Conservation (phyloP, 345 rosid genomes). For the Nephelium lappaceum region DNA sequence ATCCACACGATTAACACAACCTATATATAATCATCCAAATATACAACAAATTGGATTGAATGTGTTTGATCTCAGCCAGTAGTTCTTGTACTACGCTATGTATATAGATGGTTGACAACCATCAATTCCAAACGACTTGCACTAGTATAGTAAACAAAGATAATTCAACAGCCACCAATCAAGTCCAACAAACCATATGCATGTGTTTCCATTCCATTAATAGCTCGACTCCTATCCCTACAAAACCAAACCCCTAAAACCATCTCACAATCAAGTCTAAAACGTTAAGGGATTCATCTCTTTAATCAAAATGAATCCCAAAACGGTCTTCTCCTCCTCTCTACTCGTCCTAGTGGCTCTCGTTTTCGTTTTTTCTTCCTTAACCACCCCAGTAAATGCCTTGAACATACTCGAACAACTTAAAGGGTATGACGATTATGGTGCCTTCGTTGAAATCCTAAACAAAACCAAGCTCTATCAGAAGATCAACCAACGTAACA, state of each 20-base stretch:
- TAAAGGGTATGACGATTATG: slow-evolving; percentile 36
- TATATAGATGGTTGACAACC: neutral
- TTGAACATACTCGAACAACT: slow-evolving; percentile 49
- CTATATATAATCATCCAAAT: no score
- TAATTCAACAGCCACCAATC: neutral
- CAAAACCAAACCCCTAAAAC: neutral
- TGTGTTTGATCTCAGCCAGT: no score
- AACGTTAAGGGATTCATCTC: neutral
- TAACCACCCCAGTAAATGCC: slow-evolving; percentile 31
- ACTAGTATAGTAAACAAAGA: no score
- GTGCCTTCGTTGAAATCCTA: slow-evolving; percentile 45
- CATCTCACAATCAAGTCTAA: neutral
- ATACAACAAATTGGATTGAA: no score
- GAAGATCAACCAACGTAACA: slow-evolving; percentile 38
- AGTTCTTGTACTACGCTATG: no score
- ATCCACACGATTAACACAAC: no score
- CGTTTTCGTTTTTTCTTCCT: slow-evolving; percentile 23
- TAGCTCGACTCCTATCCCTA: neutral
- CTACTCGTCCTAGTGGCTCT: slow-evolving; percentile 27
- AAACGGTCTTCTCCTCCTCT: slow-evolving; percentile 13
- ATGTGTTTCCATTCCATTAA: neutral
- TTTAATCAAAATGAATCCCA: neutral
- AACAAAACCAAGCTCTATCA: slow-evolving; percentile 33
- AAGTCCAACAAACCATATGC: neutral
- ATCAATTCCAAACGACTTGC: neutral